Conservation (phyloP, 139 green algal species). For the Medakamo hakoo region DNA sequence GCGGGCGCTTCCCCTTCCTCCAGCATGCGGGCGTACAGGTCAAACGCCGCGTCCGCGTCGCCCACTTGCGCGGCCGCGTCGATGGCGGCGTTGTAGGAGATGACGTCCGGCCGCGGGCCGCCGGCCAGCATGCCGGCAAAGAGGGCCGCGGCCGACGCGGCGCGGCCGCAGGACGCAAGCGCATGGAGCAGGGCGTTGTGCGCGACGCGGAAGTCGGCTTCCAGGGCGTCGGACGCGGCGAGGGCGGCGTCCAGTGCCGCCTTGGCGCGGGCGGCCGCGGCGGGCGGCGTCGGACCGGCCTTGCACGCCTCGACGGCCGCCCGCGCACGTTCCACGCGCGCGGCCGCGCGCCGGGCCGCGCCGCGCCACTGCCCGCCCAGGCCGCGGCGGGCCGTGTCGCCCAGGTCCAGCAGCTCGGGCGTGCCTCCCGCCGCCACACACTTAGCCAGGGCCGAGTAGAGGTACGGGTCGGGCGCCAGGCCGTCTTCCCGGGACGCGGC, state of each 20-base stretch:
- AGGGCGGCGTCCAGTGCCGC: background rate
- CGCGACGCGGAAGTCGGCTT: constrained; percentile 5
- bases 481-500: too few relatives aligned
- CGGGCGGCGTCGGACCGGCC: too few relatives aligned
- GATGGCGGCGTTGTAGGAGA: constrained; percentile 34
- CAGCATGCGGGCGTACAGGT: constrained; percentile 13
- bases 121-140: constrained; percentile 9
- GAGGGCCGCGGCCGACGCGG: constrained; percentile 14
- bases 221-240: background rate
- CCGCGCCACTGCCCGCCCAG: too few relatives aligned
- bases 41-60: constrained; percentile 10
- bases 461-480: too few relatives aligned
- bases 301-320: too few relatives aligned
- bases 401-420: too few relatives aligned
- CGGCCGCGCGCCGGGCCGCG: too few relatives aligned
- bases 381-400: too few relatives aligned
- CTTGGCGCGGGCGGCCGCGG: background rate
- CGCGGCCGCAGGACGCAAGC: constrained; percentile 9
- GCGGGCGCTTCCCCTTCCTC: background rate
- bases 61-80: constrained; percentile 11
- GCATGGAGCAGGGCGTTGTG: constrained; percentile 36
- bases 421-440: too few relatives aligned
- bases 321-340: too few relatives aligned
- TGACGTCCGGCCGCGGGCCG: constrained; percentile 28
- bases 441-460: too few relatives aligned